phyloP scores from a whole-genome alignment of 768 basidiomycete genomes.

The Suillus tomentosus region DNA sequence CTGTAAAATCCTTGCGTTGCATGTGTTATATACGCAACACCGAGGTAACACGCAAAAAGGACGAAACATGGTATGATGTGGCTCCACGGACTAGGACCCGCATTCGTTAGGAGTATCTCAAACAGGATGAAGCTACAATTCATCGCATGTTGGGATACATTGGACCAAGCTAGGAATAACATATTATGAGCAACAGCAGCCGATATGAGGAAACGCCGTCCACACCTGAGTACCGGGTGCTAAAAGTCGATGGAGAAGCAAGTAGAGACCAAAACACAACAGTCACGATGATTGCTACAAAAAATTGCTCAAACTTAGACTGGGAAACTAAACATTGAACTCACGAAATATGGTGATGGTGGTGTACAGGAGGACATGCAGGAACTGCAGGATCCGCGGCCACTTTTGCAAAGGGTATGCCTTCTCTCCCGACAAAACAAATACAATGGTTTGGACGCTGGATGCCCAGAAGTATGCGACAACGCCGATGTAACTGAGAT shows the following conservation, averaged over 20 bases:
- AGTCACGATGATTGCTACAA: slow-evolving; percentile 64
- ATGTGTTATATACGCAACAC: slow-evolving; percentile 67
- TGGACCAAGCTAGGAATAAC: slow-evolving; percentile 51
- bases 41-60: slow-evolving; percentile 58
- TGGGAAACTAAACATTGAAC: slow-evolving; percentile 26
- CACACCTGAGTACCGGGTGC: slow-evolving; percentile 41
- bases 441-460: slow-evolving; percentile 51
- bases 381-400: slow-evolving; percentile 53
- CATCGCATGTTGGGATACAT: slow-evolving; percentile 61
- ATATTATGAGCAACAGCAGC: slow-evolving; percentile 9
- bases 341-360: slow-evolving; percentile 60
- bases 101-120: slow-evolving; percentile 59
- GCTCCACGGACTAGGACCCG: slow-evolving; percentile 53
- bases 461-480: slow-evolving; percentile 65
- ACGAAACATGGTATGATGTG: slow-evolving; percentile 49
- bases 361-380: slow-evolving; percentile 55
- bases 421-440: slow-evolving; percentile 35
- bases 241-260: slow-evolving; percentile 43
- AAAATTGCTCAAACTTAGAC: neutral
- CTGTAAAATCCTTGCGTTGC: slow-evolving; percentile 65
- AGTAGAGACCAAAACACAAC: slow-evolving; percentile 64
- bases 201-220: slow-evolving; percentile 8
- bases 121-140: slow-evolving; percentile 58
- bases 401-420: slow-evolving; percentile 61
- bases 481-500: slow-evolving; percentile 62